Base-by-base conservation (phyloP, 495 filamentous ascomycete species). In the Glarea lozoyensis region DNA sequence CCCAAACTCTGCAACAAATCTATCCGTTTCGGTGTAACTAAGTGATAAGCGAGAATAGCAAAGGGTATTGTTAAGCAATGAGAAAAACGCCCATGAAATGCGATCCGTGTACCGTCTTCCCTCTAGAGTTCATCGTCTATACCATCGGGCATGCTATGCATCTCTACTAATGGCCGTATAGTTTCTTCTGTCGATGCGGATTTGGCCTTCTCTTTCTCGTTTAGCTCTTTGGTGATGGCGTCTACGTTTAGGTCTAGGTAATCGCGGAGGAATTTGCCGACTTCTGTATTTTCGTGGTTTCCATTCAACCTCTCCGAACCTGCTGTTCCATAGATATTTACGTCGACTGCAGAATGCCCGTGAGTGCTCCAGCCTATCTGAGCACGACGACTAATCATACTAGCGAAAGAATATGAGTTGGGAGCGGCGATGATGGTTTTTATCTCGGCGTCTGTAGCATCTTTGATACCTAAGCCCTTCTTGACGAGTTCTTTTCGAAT, bases 261-360 rank as follows among this genome's bases (percentile, higher is more conserved):
- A 10, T 78, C 67, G 13, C 74, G 64, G 16, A 98, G 63, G 60
- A 94, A 97, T 22, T 69, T 61, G 11, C 92, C 92, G 3, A 98
- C 70, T 10, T 97, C 86, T 3, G 84, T 98, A 58, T 98, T 98
- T 68, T 98, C 92, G 45, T 90, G 79, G 58, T 96, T 96, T 3
- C 92, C 92, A 1, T 71, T 55, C 13, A 97, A 61, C 19, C 52
- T 52, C 2, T 72, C 68, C 0, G 70, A 55, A 3, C 73, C 73
- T 15, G 61, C 60, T 0, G 80, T 83, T 44, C 82, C 78, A 58
- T 94, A 96, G 50, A 94, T 84, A 58, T 96, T 94, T 38, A 96
- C 88, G 59, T 96, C 88, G 10, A 87, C 87, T 30, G 74, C 85
- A 30, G 82, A 86, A 64, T 96, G 88, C 13, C 88, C 88, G 55